Percentiles rank a stretch among this genome's conserved stretches.
Conservation (phyloP, 208 protist species). For the Leptomonas seymouri region DNA sequence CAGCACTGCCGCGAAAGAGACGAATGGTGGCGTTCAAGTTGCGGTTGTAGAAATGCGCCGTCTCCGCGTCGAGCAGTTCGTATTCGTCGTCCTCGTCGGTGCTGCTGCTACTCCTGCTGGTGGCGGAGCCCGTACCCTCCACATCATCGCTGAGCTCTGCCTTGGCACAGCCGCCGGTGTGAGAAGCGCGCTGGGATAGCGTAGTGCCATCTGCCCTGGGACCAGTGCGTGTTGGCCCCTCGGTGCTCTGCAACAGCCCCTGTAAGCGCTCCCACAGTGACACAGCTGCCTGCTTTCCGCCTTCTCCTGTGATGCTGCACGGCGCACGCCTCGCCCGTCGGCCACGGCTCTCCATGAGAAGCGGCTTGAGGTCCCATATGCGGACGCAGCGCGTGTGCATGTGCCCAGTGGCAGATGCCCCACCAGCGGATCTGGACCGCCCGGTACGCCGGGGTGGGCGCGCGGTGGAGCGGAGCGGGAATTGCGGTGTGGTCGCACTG, state of each 20-base stretch:
- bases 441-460: slow-evolving; percentile 23
- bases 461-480: slow-evolving; percentile 11
- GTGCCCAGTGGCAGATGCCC: slow-evolving; percentile 31
- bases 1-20: slow-evolving; percentile 61
- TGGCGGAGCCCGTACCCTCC: slow-evolving; percentile 13
- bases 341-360: slow-evolving; percentile 57
- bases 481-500: slow-evolving; percentile 12
- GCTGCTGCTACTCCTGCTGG: slow-evolving; percentile 21
- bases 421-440: slow-evolving; percentile 6
- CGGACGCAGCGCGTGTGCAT: slow-evolving; percentile 43
- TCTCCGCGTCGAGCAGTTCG: slow-evolving; percentile 44
- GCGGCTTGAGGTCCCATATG: slow-evolving; percentile 70
- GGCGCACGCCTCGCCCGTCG: slow-evolving; percentile 23
- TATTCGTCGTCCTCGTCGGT: slow-evolving; percentile 19
- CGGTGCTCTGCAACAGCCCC: slow-evolving; percentile 34
- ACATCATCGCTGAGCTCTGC: background rate
- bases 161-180: background rate
- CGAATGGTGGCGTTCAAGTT: slow-evolving; percentile 57
- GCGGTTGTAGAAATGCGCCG: slow-evolving; percentile 56
- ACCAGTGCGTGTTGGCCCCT: slow-evolving; percentile 6
- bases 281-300: slow-evolving; percentile 32
- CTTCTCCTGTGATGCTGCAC: slow-evolving; percentile 22
- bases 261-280: slow-evolving; percentile 51
- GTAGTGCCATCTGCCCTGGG: background rate
- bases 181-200: background rate